Conservation (phyloP, 2,329 filamentous ascomycete genomes). For the Colletotrichum filicis region DNA sequence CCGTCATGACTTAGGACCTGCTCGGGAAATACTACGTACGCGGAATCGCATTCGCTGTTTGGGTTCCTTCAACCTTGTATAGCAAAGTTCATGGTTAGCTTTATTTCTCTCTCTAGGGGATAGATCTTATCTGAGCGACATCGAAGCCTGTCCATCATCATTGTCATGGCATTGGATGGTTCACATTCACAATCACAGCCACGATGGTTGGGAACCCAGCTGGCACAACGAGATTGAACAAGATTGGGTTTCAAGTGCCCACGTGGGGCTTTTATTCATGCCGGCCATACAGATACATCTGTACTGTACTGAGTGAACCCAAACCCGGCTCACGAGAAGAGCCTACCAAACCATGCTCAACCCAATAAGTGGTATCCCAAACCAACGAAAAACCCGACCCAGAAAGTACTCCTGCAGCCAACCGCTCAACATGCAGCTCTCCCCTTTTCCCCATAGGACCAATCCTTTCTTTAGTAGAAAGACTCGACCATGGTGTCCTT, state of each 20-base stretch:
- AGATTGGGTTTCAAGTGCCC: constrained; percentile 18
- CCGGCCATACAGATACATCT: constrained; percentile 2
- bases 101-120: neutral
- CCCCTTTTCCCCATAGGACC: neutral
- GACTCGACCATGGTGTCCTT: constrained; percentile 99
- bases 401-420: constrained; percentile 14
- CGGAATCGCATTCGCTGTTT: neutral
- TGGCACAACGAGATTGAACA: neutral
- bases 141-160: neutral
- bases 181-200: neutral
- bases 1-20: neutral
- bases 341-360: constrained; percentile 27
- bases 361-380: constrained; percentile 35
- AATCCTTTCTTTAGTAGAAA: constrained; percentile 79
- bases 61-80: neutral
- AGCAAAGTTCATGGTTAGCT: neutral
- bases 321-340: constrained; percentile 21
- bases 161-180: neutral
- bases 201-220: neutral
- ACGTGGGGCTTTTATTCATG: constrained; percentile 31
- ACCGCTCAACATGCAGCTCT: neutral
- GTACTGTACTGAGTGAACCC: constrained; percentile 20
- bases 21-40: neutral
- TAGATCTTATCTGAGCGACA: neutral
- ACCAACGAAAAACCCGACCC: constrained; percentile 31